These are phyloP conservation scores for Setaria viridis DNA, from an alignment of 202 grass and related monocot species.

Conservation along the genomic window DNA sequence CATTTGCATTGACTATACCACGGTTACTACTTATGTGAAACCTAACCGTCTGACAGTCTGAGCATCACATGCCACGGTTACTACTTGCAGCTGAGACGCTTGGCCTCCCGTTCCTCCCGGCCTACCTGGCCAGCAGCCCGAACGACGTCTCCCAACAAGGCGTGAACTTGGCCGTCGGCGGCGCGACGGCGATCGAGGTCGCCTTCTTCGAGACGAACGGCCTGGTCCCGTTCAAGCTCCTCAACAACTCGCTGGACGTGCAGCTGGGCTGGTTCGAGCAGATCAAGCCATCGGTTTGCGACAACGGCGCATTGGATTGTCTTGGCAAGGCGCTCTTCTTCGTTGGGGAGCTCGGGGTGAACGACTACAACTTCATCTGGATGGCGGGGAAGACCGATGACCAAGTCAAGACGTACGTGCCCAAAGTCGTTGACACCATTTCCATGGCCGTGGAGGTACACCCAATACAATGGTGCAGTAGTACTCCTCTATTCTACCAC, in stretches of 20 bases:
- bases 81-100: conserved; percentile 43
- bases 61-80: too few relatives aligned
- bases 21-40: too few relatives aligned
- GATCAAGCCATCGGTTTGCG: conserved; percentile 26
- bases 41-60: too few relatives aligned
- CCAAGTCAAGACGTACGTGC: background rate
- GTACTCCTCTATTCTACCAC: too few relatives aligned
- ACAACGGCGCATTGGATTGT: background rate
- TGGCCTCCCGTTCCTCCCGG: conserved; percentile 56
- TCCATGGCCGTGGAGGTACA: background rate
- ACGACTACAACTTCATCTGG: conserved; percentile 55
- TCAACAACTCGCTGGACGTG: conserved; percentile 48
- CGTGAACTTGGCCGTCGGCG: conserved; percentile 59
- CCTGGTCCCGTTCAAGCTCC: conserved; percentile 29
- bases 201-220: conserved; percentile 51
- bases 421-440: background rate
- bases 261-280: conserved; percentile 69
- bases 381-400: background rate
- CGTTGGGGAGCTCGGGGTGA: conserved; percentile 65
- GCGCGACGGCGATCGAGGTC: conserved; percentile 16
- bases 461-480: too few relatives aligned
- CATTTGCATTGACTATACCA: too few relatives aligned
- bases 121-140: conserved; percentile 39
- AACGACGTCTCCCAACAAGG: conserved; percentile 33
- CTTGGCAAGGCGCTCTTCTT: conserved; percentile 56